phyloP scores from a whole-genome alignment of 805 yeast species.

The Teunomyces funiuensis region DNA sequence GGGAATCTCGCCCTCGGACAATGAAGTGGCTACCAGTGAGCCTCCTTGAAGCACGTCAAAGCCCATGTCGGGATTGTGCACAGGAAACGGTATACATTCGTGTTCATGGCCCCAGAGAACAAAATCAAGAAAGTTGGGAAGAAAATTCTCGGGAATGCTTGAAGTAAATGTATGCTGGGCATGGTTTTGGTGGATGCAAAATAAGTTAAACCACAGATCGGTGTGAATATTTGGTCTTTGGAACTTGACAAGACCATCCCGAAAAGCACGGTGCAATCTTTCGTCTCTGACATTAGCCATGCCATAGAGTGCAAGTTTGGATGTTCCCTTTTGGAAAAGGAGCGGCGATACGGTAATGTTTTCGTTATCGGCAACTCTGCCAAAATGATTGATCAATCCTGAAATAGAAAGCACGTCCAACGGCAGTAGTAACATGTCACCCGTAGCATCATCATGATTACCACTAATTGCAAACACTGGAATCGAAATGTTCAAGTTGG shows the following conservation, averaged over 20 bases:
- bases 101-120: slow-evolving; percentile 98
- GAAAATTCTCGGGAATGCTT: slow-evolving; percentile 77
- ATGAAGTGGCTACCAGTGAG: slow-evolving; percentile 87
- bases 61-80: slow-evolving; percentile 55
- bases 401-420: slow-evolving; percentile 78
- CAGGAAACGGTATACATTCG: slow-evolving; percentile 78
- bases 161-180: slow-evolving; percentile 76
- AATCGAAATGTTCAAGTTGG: slow-evolving; percentile 80
- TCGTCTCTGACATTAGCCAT: slow-evolving; percentile 88
- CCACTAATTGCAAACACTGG: slow-evolving; percentile 94
- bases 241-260: slow-evolving; percentile 78
- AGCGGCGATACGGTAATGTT: slow-evolving; percentile 73
- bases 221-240: slow-evolving; percentile 60
- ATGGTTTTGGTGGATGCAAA: slow-evolving; percentile 93
- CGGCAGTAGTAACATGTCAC: slow-evolving; percentile 78
- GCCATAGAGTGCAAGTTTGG: slow-evolving; percentile 86
- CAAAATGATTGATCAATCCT: slow-evolving; percentile 88
- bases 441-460: slow-evolving; percentile 95
- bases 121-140: slow-evolving; percentile 80
- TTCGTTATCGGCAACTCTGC: slow-evolving; percentile 75
- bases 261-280: slow-evolving; percentile 75
- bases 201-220: slow-evolving; percentile 76
- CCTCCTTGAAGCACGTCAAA: slow-evolving; percentile 90
- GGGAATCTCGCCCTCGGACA: slow-evolving; percentile 79
- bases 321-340: slow-evolving; percentile 75